Conservation (phyloP, 129 eudicot species). For the Artemisia annua region DNA sequence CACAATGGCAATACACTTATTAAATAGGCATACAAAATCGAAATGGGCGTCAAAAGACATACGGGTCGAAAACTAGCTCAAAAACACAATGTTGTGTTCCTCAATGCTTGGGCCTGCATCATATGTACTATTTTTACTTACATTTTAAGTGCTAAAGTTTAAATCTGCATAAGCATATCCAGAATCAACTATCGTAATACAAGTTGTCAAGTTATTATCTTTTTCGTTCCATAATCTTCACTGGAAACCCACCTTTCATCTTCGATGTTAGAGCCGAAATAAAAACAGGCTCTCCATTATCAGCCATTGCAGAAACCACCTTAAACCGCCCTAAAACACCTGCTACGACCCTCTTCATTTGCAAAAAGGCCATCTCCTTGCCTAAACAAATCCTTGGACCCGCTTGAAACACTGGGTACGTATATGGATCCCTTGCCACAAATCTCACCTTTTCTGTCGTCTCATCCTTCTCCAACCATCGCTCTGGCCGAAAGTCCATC, state of each 20-base stretch:
- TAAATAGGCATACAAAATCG: too few relatives aligned
- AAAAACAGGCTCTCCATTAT: constrained; percentile 38
- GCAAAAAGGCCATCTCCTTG: constrained; percentile 70
- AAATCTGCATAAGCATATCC: too few relatives aligned
- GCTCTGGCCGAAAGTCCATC: constrained; percentile 51
- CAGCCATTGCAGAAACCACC: constrained; percentile 50
- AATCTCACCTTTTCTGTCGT: constrained; percentile 30
- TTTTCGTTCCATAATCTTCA: constrained; percentile 41
- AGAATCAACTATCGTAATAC: too few relatives aligned
- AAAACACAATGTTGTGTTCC: too few relatives aligned
- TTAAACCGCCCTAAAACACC: constrained; percentile 42
- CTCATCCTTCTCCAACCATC: constrained; percentile 57
- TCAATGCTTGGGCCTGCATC: too few relatives aligned
- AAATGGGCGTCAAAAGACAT: too few relatives aligned
- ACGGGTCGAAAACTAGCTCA: too few relatives aligned
- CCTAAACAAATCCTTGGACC: constrained; percentile 80
- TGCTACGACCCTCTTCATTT: constrained; percentile 64
- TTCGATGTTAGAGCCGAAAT: constrained; percentile 38
- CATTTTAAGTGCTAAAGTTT: too few relatives aligned
- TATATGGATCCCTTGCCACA: constrained; percentile 35
- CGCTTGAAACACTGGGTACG: constrained; percentile 69
- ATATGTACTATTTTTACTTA: too few relatives aligned
- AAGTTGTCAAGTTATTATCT: too few relatives aligned
- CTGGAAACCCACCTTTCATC: constrained; percentile 55
- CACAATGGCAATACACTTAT: too few relatives aligned